Conservation (phyloP, 2,329 filamentous ascomycete genomes). For the Furcasterigmium sp. region DNA sequence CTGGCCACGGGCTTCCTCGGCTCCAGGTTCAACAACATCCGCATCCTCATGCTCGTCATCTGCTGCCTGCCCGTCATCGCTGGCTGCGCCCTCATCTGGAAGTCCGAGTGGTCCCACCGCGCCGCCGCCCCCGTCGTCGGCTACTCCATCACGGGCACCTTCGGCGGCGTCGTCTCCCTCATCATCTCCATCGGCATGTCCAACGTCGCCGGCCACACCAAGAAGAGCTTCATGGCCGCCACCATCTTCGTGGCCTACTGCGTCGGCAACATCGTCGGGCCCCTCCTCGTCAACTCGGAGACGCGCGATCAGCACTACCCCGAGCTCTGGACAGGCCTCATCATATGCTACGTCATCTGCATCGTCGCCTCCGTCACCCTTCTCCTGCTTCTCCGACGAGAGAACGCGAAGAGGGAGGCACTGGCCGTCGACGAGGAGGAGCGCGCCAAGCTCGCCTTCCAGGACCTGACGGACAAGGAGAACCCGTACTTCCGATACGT, state of each 20-base stretch:
- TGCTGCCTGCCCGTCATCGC: conserved; percentile 71
- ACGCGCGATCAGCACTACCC: conserved; percentile 65
- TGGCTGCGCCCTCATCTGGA: conserved; percentile 72
- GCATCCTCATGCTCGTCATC: conserved; percentile 57
- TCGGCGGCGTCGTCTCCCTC: conserved; percentile 63
- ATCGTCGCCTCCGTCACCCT: conserved; percentile 51
- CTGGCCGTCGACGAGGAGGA: conserved; percentile 53
- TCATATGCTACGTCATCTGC: conserved; percentile 63
- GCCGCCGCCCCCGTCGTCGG: conserved; percentile 63
- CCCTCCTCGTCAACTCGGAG: conserved; percentile 64
- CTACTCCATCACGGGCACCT: conserved; percentile 69
- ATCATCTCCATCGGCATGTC: conserved; percentile 49
- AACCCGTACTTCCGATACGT: conserved; percentile 64
- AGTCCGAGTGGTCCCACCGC: conserved; percentile 56
- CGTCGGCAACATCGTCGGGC: conserved; percentile 71
- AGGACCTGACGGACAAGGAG: conserved; percentile 63
- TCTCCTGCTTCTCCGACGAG: conserved; percentile 53
- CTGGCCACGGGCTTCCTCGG: conserved; percentile 61
- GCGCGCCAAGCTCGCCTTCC: conserved; percentile 59
- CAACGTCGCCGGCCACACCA: conserved; percentile 71
- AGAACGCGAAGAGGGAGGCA: conserved; percentile 48
- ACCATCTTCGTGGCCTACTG: conserved; percentile 73
- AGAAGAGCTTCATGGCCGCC: conserved; percentile 72
- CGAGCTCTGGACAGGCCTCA: conserved; percentile 64
- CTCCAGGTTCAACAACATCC: conserved; percentile 54